Base-by-base conservation (phyloP, 2,329 filamentous ascomycete genomes). In the Nemania serpens region DNA sequence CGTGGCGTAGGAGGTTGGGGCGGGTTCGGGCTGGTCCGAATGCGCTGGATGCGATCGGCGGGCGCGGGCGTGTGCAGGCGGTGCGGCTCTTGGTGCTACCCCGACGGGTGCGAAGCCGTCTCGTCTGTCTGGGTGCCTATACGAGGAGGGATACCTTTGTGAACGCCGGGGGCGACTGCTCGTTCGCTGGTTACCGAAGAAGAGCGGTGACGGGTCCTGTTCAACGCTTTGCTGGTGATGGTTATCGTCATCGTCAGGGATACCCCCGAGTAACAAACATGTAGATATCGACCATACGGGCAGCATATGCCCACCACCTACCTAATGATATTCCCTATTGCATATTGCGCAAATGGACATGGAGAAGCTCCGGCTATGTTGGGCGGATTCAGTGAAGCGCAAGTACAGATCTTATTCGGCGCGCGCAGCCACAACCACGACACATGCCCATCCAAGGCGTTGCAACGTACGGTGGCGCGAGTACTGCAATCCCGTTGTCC, bases 1-100 rank as follows among this genome's bases (percentile, higher is more conserved):
- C 56, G 71, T 70, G 33, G 73, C 71, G 7, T 71, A 67, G 59
- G n/a, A 42, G 48, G 36, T 22, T 15, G 45, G 17, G 25, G 29
- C 20, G 22, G 17, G 33, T 39, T 48, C 54, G 47, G 49, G 50
- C 43, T 49, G 22, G 33, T 57, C 48, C 46, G 42, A 50, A 59
- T 54, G 15, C 22, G 3, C 25, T 29, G 25, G 47, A 25, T 51
- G 48, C 25, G 39, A 22, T 39, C 37, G 43, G 49, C 49, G 20
- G 12, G 18, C 43, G 33, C 59, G 64, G 64, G 33, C 34, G 33
- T 22, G 45, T 55, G 61, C 61, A 66, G 63, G 20, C 51, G 13
- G 36, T 50, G 61, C 61, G 46, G 61, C 54, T 58, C 58, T 46
- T 41, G 58, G 63, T 59, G 49, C 45, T 33, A 59, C 61, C 15